Evolutionary conservation across 768 basidiomycete genomes (phyloP), one percentile per base, ranked within the genome.

Genomic region (Suillus bovinus): DNA sequence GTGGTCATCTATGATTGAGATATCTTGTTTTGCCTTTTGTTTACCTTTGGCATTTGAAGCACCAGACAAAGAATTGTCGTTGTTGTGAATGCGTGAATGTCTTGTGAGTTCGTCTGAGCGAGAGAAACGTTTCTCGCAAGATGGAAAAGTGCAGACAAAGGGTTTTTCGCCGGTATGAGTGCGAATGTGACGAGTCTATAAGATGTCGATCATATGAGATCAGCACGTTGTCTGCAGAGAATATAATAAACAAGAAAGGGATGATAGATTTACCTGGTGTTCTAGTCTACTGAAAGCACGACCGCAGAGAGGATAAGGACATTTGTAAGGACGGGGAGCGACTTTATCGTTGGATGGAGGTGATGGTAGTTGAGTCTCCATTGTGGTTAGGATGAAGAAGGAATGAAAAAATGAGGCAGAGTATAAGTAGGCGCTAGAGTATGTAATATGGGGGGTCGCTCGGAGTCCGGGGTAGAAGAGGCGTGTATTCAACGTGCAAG

Each of bases 121-220:
- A 20, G 93, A 95, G 76, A 99, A 99, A 6, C 95, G 90, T 76
- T 99, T 99, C 77, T 97, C 96, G 83, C 96, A 99, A n/a, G 88
- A 86, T 4, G 93, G 87, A 74, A 89, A 93, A 2, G 87, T 89
- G 84, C 96, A 99, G 24, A 86, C 84, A 70, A 98, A 98, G 3
- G 96, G 96, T 69, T 97, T 98, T 78, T 99, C 96, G 70, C 96
- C 96, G 0, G 96, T 99, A 75, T 99, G 96, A 0, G 96, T 99
- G 63, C 96, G 90, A 60, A 98, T 97, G 72, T 99, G 96, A 65
- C 96, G 90, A 22, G 96, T 99, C 93, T 99, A 75, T 0, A 39
- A 38, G 41, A 53, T 61, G 13, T 38, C 31, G 64, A 70, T 68
- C 61, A 61, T 62, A 47, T 50, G 49, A 50, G 66, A 69, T 63